Evolutionary conservation across 495 filamentous ascomycete genomes (phyloP), one percentile per base, ranked within the genome.

Genomic region (Cryomyces antarcticus): DNA sequence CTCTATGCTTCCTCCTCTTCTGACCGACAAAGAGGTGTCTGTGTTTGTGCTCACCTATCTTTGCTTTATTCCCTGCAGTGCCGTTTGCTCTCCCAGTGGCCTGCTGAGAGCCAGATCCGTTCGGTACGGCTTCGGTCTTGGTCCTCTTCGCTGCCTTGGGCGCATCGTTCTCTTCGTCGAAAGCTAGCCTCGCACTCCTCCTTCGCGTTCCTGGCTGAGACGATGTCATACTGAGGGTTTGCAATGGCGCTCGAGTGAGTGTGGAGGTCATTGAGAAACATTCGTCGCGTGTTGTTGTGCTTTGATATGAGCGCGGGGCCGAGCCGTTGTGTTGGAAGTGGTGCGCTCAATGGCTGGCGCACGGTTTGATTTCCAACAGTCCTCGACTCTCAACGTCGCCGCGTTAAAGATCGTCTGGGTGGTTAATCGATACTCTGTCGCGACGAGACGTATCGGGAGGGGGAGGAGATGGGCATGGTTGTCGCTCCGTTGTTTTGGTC

Each of bases 151-250:
- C 17, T 24, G 17, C 17, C 17, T 24, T 24, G 17, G 17, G 17
- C 17, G 17, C 17, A 24, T 24, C 17, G 37, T 60, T 55, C 29
- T 60, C 58, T 37, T 61, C 68, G 40, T 64, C 52, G 45, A 46
- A 46, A 11, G 62, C 64, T 30, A 64, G 53, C 47, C 61, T 61
- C 41, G 58, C 57, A 41, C 61, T 63, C 46, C 55, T 53, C 47
- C 64, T 54, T 39, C 57, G 44, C 37, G 46, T 43, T 12, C 39
- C 31, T 24, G 49, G 46, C 17, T 51, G 55, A 36, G 51, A 35
- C 37, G 58, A 49, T 33, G 42, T 48, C 57, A 60, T 60, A 24
- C 48, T 43, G 24, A 60, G 50, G 24, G 52, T 41, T 33, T 57
- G 53, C 43, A 60, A 48, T 45, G 57, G 57, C 49, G 53, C 52